Base-by-base conservation (phyloP, 2,329 filamentous ascomycete species). In the Botrytis fragariae region DNA sequence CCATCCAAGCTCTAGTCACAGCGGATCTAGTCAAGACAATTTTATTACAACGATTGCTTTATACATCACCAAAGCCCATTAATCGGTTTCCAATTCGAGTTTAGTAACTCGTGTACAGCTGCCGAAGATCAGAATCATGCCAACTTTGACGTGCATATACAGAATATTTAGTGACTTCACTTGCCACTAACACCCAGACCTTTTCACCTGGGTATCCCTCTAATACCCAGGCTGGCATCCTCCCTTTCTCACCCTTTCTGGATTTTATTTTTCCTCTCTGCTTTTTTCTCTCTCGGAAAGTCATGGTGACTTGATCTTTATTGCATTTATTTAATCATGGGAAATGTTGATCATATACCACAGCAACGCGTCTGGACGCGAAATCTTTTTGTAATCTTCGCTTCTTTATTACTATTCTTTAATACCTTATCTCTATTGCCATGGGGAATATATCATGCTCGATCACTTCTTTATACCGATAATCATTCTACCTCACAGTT, bases 331-430 rank as follows among this genome's bases (percentile, higher is more conserved):
- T 37, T 68, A 51, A 60, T 37, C 37, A 72, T 72, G 70, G 70
- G 70, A 16, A 68, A 68, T 68, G 70, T 51, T 72, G 70, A 72
- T 29, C 62, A 72, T 72, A n/a, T 39, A 29, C 70, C 70, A 25
- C 29, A 44, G 45, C 45, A 67, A 44, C 61, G 70, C 70, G 70
- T 68, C 61, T 67, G 70, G 70, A 72, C 70, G 61, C 70, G 62
- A 9, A 67, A 68, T 48, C 18, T 59, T 57, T 72, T 72, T 20
- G 9, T 72, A 68, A 60, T 60, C 16, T 72, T 72, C 37, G 48
- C 59, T 68, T 72, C 61, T 20, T 20, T 72, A 12, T 54, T 72
- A 32, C 60, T 72, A 5, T 68, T 72, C 22, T 42, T 72, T 45
- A 72, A 72, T 72, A 72, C 70, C 20, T 16, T 72, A 25, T 67